Base-by-base conservation (phyloP, 495 filamentous ascomycete genomes). In the Lasiosphaeris hirsuta region DNA sequence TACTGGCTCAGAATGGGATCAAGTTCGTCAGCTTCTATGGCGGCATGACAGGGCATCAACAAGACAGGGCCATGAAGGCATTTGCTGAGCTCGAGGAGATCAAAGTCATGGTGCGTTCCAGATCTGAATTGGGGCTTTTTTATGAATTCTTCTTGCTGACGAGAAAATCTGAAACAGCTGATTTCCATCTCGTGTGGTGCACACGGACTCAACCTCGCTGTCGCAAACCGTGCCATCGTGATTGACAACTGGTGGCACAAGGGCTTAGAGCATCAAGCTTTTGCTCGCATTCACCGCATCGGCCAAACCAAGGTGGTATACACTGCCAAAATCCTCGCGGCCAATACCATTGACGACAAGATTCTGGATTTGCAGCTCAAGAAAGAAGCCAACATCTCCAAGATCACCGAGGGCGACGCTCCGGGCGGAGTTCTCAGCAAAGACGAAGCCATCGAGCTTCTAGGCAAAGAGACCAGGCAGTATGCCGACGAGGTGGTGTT, bases 221-320 rank as follows among this genome's bases (percentile, higher is more conserved):
- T 19, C 1, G 73, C 72, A 0, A 76, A 72, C 53, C 59, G 74
- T 0, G 75, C 78, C 7, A 78, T 82, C 43, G 52, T 74, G 13
- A 57, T 71, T 1, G 77, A 80, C 44, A 66, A 62, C 6, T 78
- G 72, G 74, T 78, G 70, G 72, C 71, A 79, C 51, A 23, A 51
- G 10, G 55, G 56, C 10, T 54, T 67, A 42, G 69, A 76, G 34
- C 19, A 65, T 8, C 75, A 85, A 70, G 86, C 86, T 0, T 86
- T 86, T 60, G 83, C 78, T 34, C 80, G 86, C 0, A 72, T 88
- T 7, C 81, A 78, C 52, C 77, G 86, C 4, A 86, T 86, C 15
- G 86, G 86, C 0, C 86, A 90, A 50, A 50, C 57, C 1, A 73
- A 79, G 3, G 63, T 78, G 13, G 84, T 86, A 0, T 72, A 78